These are phyloP conservation scores for Lenzites betulinus DNA, from an alignment of 768 basidiomycete species.

Conservation along the genomic window DNA sequence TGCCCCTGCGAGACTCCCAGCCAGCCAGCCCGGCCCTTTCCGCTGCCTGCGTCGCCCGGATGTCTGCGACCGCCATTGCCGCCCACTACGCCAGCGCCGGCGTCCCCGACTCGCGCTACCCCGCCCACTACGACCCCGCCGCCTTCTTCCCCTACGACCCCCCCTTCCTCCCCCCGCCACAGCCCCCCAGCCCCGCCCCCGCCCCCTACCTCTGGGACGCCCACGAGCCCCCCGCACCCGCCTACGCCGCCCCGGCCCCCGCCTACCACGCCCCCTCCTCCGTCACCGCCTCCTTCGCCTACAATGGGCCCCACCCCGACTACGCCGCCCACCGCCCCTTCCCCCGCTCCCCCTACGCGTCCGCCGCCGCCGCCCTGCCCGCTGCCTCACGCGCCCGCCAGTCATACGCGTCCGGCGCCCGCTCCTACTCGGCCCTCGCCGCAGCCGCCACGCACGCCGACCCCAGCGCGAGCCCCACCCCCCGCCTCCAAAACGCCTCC, in stretches of 20 bases:
- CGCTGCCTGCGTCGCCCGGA: neutral
- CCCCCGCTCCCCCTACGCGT: neutral
- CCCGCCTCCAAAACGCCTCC: slow-evolving; percentile 16
- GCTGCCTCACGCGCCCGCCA: neutral
- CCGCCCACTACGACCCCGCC: slow-evolving; percentile 16
- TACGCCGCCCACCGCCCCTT: slow-evolving; percentile 8
- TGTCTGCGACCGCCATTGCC: slow-evolving; percentile 14
- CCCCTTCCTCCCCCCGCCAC: slow-evolving; percentile 8
- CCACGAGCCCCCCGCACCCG: slow-evolving; percentile 11
- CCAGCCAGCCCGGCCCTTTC: slow-evolving; percentile 14
- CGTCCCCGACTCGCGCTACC: slow-evolving; percentile 12
- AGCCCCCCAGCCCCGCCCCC: slow-evolving; percentile 1
- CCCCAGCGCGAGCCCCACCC: neutral
- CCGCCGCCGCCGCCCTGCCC: neutral
- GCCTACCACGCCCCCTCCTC: slow-evolving; percentile 11
- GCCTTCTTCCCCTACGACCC: slow-evolving; percentile 15
- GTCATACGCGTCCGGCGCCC: slow-evolving; percentile 7
- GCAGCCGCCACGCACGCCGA: neutral
- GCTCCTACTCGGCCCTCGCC: slow-evolving; percentile 11
- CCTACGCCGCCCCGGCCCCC: slow-evolving; percentile 6
- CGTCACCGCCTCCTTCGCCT: slow-evolving; percentile 7
- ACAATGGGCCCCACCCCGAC: slow-evolving; percentile 5
- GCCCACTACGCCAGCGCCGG: slow-evolving; percentile 1
- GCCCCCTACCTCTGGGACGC: slow-evolving; percentile 17
- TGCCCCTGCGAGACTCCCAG: slow-evolving; percentile 2